Conservation (phyloP, 208 protist species). For the Sergeia podlipaevii region DNA sequence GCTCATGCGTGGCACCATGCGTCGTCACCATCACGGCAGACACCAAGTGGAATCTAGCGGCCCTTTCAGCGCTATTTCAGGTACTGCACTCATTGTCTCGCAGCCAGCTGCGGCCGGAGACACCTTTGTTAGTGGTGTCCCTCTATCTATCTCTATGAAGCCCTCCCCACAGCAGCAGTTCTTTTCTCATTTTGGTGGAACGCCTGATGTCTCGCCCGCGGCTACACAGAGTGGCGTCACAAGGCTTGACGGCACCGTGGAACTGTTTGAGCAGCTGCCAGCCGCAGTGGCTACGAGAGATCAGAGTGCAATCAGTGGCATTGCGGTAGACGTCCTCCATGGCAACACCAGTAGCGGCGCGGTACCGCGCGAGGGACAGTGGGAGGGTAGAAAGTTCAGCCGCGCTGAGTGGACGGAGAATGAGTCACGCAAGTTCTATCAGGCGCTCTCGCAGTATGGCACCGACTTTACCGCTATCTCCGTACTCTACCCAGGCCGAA, state of each 20-base stretch:
- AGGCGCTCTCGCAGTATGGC: slow-evolving; percentile 82
- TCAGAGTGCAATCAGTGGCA: background rate
- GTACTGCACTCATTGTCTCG: background rate
- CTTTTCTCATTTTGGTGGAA: too few relatives aligned
- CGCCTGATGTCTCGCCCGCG: too few relatives aligned
- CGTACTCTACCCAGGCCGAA: slow-evolving; percentile 57
- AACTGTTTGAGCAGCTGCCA: too few relatives aligned
- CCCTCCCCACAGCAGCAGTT: too few relatives aligned
- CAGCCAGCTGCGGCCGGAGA: too few relatives aligned
- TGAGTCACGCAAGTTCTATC: slow-evolving; percentile 76
- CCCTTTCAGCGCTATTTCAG: too few relatives aligned
- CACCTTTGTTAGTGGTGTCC: too few relatives aligned
- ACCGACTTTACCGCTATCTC: slow-evolving; percentile 88
- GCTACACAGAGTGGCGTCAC: too few relatives aligned
- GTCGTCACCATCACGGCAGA: too few relatives aligned
- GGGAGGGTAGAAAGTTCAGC: slow-evolving; percentile 6
- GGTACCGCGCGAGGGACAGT: background rate
- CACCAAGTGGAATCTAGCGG: too few relatives aligned
- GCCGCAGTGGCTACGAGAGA: background rate
- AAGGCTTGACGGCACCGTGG: too few relatives aligned
- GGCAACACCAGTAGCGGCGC: background rate
- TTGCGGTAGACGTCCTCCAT: background rate
- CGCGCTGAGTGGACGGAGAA: slow-evolving; percentile 68
- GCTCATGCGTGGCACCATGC: slow-evolving; percentile 30
- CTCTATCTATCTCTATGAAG: too few relatives aligned